A percentile compares a stretch with the other conserved stretches of the same genome.
Conservation (phyloP, 139 green algal species). For the Chlamydomonas sphaeroides region DNA sequence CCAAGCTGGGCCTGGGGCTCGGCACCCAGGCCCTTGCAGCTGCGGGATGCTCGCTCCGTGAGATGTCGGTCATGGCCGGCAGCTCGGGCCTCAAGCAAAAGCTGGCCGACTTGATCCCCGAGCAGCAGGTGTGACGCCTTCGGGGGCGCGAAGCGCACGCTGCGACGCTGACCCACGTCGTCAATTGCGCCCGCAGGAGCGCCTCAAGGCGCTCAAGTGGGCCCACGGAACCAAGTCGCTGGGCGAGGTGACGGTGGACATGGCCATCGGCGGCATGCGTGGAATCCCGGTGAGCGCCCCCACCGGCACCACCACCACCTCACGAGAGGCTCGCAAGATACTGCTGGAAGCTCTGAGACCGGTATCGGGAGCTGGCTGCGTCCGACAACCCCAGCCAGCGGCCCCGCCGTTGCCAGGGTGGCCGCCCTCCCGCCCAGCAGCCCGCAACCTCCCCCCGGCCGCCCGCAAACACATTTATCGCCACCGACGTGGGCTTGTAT, state of each 20-base stretch:
- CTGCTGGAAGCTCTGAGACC: too few species aligned
- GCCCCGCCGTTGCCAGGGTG: too few species aligned
- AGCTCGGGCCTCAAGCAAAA: conserved; percentile 62
- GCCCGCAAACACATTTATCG: too few species aligned
- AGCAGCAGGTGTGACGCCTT: conserved; percentile 65
- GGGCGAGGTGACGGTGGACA: conserved; percentile 90
- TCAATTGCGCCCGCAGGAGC: conserved; percentile 62
- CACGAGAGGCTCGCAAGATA: too few species aligned
- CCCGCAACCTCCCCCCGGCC: too few species aligned
- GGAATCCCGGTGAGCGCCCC: conserved; percentile 84
- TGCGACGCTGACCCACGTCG: too few species aligned
- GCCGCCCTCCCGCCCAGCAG: too few species aligned
- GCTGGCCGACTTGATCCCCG: conserved; percentile 74
- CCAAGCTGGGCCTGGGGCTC: not conserved
- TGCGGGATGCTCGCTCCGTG: not conserved
- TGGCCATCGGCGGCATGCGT: conserved; percentile 95
- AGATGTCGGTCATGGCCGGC: not conserved
- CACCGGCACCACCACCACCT: too few species aligned
- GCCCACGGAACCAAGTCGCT: conserved; percentile 76
- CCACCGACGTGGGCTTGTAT: too few species aligned
- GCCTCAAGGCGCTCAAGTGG: conserved; percentile 89
- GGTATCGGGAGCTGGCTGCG: too few species aligned
- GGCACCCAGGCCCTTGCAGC: not conserved
- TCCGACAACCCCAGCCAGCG: too few species aligned
- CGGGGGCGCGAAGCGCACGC: not conserved